Conservation (phyloP, 192 early-diverging fungal species). For the Haplosporangium gracile region DNA sequence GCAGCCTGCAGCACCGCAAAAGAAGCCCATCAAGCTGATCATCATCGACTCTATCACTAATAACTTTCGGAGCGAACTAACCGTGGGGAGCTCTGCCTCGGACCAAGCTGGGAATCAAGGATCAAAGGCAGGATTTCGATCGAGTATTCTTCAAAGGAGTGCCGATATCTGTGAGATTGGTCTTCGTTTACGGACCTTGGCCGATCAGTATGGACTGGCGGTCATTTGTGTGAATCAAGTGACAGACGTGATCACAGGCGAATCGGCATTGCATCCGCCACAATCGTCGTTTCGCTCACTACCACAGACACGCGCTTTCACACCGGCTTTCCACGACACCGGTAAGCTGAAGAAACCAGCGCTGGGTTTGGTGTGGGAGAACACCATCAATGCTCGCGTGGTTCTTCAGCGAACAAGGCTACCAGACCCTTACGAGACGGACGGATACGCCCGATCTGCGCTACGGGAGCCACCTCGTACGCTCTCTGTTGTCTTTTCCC, state of each 20-base stretch:
- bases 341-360: slow-evolving; percentile 72
- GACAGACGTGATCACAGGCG: slow-evolving; percentile 16
- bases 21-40: slow-evolving; percentile 73
- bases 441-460: neutral
- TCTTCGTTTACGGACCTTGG: slow-evolving; percentile 70
- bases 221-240: slow-evolving; percentile 91
- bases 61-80: slow-evolving; percentile 71
- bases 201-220: slow-evolving; percentile 71
- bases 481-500: slow-evolving; percentile 40
- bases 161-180: slow-evolving; percentile 72
- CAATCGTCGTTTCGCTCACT: slow-evolving; percentile 18
- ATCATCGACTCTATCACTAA: slow-evolving; percentile 91
- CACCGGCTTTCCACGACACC: slow-evolving; percentile 21
- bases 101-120: slow-evolving; percentile 19
- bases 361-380: slow-evolving; percentile 82
- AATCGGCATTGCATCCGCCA: slow-evolving; percentile 26
- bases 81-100: neutral
- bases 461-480: slow-evolving; percentile 27
- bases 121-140: slow-evolving; percentile 3
- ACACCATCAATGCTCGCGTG: slow-evolving; percentile 77
- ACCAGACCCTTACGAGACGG: slow-evolving; percentile 18
- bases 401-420: slow-evolving; percentile 58
- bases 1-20: slow-evolving; percentile 56
- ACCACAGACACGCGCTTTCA: slow-evolving; percentile 16
- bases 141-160: slow-evolving; percentile 58